Evolutionary conservation across 148 eudicot genomes (phyloP).

Genomic region (Heliamphora exappendiculata): DNA sequence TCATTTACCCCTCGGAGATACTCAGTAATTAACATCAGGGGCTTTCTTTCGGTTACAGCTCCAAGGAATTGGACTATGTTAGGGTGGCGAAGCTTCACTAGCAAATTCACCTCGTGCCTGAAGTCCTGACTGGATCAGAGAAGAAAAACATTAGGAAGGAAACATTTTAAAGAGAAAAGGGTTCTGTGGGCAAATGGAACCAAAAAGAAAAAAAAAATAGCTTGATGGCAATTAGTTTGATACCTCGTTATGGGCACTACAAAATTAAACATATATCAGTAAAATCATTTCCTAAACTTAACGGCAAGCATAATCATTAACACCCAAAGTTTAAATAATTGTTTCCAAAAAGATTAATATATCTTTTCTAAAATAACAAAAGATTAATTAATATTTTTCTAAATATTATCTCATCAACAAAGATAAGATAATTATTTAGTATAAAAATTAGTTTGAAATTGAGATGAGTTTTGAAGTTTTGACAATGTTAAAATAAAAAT

Average conservation of each 20-base stretch:
- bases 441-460: too few species aligned
- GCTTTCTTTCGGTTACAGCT: slow-evolving; percentile 93
- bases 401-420: too few species aligned
- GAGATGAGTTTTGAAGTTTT: too few species aligned
- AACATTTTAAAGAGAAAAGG: background rate
- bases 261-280: background rate
- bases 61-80: slow-evolving; percentile 98
- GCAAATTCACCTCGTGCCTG: slow-evolving; percentile 93
- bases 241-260: background rate
- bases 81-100: slow-evolving; percentile 98
- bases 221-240: background rate
- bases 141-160: slow-evolving; percentile 6
- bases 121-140: slow-evolving; percentile 78
- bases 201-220: background rate
- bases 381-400: too few species aligned
- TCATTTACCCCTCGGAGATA: slow-evolving; percentile 76
- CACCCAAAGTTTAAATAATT: background rate
- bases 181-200: background rate
- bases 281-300: background rate
- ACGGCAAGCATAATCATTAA: background rate
- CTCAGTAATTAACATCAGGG: slow-evolving; percentile 92
- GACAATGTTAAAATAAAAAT: too few species aligned
- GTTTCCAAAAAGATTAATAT: background rate
- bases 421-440: too few species aligned
- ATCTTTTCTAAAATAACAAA: background rate